Base-by-base conservation (phyloP, 1,284 basidiomycete genomes). In the Boletus sp. region DNA sequence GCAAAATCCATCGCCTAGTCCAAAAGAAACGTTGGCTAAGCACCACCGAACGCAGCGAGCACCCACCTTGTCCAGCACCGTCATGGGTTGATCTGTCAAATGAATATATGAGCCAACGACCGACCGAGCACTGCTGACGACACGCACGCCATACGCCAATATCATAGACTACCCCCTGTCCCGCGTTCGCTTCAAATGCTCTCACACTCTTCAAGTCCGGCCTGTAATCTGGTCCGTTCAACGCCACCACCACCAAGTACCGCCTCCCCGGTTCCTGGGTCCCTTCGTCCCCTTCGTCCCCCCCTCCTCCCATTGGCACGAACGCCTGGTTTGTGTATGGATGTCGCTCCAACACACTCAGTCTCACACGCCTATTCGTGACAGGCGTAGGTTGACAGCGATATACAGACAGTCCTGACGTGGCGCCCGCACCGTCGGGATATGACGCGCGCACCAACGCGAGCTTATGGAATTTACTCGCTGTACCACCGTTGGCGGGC, bases 381-480 rank as follows among this genome's bases (percentile, higher is more conserved):
- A 81, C 66, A 10, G 72, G 70, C 26, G 80, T 69, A 0, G 88
- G 82, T 49, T 77, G 71, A 65, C 84, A 88, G 38, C 88, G 74
- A 61, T 89, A 91, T 20, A 89, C 78, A 0, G 88, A 89, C 39
- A 94, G 69, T 1, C 82, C 81, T 20, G 78, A 56, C 8, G 83
- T 81, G 12, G 84, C 86, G 4, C 71, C 68, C 13, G 68, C 55
- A 10, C 66, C 76, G 1, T 67, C 56, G 0, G 83, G 79, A 66
- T 93, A 94, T 2, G 76, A 80, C 5, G 81, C 75, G 16, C 71
- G 67, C 29, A 91, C 68, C 5, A 82, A 70, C 2, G 88, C 79
- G 22, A 96, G 76, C 64, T 92, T 88, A 72, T 95, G 90, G 70
- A 88, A 95, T 69, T 97, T 97, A 56, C 69, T 76, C 1, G 94